These are phyloP conservation scores for Vachellia pachyceras DNA, from an alignment of 306 rosid species.

Conservation along the genomic window DNA sequence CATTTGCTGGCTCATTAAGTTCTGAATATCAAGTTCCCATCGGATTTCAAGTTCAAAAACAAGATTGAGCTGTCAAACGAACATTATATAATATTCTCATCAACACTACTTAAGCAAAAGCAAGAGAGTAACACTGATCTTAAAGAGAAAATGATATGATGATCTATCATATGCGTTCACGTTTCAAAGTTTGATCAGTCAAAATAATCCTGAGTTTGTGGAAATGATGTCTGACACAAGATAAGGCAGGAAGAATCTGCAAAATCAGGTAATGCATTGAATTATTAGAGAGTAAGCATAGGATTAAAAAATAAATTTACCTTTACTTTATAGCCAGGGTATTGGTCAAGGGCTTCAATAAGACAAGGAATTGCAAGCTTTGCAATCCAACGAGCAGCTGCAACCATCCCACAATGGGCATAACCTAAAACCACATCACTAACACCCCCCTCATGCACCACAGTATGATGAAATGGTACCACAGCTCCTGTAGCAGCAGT, in stretches of 20 bases:
- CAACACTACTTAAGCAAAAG: slow-evolving; percentile 5
- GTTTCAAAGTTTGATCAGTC: neutral
- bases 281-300: neutral
- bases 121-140: neutral
- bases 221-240: neutral
- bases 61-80: neutral
- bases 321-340: slow-evolving; percentile 78
- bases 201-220: neutral
- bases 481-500: slow-evolving; percentile 96
- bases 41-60: slow-evolving; percentile 1
- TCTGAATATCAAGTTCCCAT: neutral
- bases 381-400: slow-evolving; percentile 99
- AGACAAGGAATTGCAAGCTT: slow-evolving; percentile 88
- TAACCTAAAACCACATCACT: slow-evolving; percentile 89
- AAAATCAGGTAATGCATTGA: neutral
- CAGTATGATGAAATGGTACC: slow-evolving; percentile 91
- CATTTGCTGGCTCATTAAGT: neutral
- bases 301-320: slow-evolving; percentile 42
- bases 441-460: slow-evolving; percentile 88
- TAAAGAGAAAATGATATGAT: neutral
- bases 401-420: slow-evolving; percentile 99
- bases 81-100: slow-evolving; percentile 3
- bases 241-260: neutral
- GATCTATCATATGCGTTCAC: neutral
- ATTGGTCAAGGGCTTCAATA: slow-evolving; percentile 60